Evolutionary conservation across 306 rosid genomes (phyloP).

Genomic region (Lotus japonicus): DNA sequence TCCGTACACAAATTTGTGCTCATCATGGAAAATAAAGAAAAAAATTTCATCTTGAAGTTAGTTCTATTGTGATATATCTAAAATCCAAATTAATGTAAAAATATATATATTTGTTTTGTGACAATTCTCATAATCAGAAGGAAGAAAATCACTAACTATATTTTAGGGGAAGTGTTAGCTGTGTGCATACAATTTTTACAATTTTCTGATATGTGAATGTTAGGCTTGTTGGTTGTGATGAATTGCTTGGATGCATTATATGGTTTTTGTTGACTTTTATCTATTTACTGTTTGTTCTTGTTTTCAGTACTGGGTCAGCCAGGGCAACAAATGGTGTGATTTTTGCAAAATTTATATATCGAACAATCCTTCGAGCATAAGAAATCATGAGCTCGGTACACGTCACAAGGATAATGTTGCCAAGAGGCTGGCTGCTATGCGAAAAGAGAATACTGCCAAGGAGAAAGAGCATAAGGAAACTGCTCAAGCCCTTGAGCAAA

Average conservation of each 20-base stretch:
- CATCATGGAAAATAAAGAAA: background rate
- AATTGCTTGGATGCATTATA: background rate
- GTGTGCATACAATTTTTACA: background rate
- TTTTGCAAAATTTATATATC: conserved; percentile 90
- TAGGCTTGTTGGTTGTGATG: background rate
- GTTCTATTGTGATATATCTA: background rate
- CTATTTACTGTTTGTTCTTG: background rate
- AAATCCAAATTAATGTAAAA: background rate
- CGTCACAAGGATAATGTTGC: conserved; percentile 89
- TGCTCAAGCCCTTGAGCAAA: conserved; percentile 57
- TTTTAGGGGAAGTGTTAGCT: too few species aligned
- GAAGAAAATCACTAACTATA: background rate
- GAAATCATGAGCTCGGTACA: conserved; percentile 91
- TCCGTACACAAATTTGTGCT: background rate
- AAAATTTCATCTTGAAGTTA: background rate
- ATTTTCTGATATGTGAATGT: background rate
- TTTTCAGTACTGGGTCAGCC: conserved; percentile 96
- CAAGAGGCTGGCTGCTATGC: conserved; percentile 74
- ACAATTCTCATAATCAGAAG: background rate
- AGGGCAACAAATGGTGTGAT: conserved; percentile 98
- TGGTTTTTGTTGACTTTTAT: background rate
- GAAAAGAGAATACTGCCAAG: conserved; percentile 82
- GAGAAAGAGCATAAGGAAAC: conserved; percentile 85
- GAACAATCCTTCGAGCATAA: conserved; percentile 69
- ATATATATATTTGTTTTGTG: too few species aligned